Evolutionary conservation across 306 rosid species (phyloP).

Genomic region (Spatholobus suberectus): DNA sequence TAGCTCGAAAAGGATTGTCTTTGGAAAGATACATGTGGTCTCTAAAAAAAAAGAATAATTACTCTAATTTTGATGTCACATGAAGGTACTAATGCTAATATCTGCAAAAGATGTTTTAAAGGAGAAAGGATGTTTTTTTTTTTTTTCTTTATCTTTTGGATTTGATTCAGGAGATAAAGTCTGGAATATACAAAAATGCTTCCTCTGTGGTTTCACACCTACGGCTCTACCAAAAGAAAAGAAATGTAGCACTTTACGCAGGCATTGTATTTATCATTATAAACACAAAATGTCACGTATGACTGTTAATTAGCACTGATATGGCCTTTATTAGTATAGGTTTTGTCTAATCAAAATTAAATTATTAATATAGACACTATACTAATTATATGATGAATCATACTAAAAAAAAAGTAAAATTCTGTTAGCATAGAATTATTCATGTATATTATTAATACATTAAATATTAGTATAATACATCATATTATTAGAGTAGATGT

Average conservation of each 20-base stretch:
- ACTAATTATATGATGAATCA: no score
- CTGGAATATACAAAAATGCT: conserved; percentile 30
- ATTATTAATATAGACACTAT: no score
- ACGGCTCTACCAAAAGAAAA: conserved; percentile 2
- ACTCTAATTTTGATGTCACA: conserved; percentile 38
- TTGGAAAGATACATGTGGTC: no score
- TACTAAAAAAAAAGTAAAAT: no score
- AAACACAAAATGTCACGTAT: not conserved
- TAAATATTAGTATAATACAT: no score
- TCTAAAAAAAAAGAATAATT: not conserved
- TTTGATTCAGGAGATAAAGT: not conserved
- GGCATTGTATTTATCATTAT: conserved; percentile 2
- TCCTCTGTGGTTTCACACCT: conserved; percentile 19
- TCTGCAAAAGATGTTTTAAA: conserved; percentile 34
- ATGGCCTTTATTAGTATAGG: not conserved
- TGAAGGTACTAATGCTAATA: conserved; percentile 38
- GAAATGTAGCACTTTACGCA: not conserved
- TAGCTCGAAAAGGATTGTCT: no score
- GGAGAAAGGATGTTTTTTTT: not conserved
- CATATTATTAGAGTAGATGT: no score
- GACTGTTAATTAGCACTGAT: not conserved
- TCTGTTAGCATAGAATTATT: no score
- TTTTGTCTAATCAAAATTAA: not conserved
- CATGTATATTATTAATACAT: no score
- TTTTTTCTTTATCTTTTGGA: not conserved